phyloP scores from a whole-genome alignment of 768 basidiomycete genomes.

The Lactarius hengduanensis region DNA sequence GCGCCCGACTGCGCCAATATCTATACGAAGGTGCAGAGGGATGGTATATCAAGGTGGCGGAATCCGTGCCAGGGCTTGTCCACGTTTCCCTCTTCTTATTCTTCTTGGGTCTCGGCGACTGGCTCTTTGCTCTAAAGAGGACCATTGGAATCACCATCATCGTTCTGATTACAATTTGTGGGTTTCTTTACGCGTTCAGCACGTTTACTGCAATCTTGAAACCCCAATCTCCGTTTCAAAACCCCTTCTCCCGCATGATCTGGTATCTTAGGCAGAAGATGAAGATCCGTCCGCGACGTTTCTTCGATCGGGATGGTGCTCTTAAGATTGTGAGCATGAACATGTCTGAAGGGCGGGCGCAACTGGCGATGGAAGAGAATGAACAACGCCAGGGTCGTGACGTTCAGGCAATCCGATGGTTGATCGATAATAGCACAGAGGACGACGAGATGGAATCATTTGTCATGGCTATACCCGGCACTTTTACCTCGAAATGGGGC shows the following conservation, averaged over 20 bases:
- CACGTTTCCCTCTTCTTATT: background rate
- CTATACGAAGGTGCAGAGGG: background rate
- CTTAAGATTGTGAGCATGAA: background rate
- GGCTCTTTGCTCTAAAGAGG: background rate
- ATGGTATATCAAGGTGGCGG: background rate
- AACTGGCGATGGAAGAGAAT: background rate
- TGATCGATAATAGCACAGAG: background rate
- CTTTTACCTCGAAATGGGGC: background rate
- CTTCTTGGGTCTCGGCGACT: background rate
- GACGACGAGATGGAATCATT: conserved; percentile 1
- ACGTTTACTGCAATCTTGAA: background rate
- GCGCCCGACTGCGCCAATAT: background rate
- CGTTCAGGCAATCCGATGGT: background rate
- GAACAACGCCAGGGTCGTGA: background rate
- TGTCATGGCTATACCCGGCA: background rate
- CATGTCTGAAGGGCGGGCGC: background rate
- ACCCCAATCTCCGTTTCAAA: background rate
- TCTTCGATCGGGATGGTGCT: background rate
- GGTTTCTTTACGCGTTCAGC: background rate
- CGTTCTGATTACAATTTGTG: background rate
- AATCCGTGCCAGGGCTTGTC: background rate
- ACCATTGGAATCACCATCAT: background rate
- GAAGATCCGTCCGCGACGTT: background rate
- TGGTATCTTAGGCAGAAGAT: background rate
- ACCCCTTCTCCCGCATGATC: background rate